Conservation (phyloP, 805 yeast species). For the Pichia membranifaciens region DNA sequence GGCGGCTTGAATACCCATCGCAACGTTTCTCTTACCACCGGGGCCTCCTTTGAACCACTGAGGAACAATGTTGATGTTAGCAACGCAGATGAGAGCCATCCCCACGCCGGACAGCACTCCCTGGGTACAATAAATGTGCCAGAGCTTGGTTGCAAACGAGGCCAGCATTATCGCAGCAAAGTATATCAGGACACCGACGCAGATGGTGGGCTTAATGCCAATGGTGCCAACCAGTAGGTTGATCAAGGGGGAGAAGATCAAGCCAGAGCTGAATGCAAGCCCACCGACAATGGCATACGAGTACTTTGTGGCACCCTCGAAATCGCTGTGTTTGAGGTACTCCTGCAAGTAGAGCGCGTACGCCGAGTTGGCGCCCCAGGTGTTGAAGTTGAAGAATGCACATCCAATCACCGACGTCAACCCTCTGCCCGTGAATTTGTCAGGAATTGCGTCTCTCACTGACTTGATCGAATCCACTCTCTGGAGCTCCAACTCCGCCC, state of each 20-base stretch:
- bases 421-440: constrained; percentile 69
- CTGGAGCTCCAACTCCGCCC: constrained; percentile 1
- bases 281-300: constrained; percentile 70
- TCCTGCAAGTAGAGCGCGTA: constrained; percentile 58
- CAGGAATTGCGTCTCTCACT: constrained; percentile 36
- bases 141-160: constrained; percentile 48
- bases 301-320: constrained; percentile 47
- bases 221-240: constrained; percentile 38
- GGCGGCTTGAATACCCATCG: constrained; percentile 41
- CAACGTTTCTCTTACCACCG: constrained; percentile 50
- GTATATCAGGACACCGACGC: constrained; percentile 45
- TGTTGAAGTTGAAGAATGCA: constrained; percentile 45
- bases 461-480: constrained; percentile 9
- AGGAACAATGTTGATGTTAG: constrained; percentile 56
- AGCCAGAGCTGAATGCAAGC: constrained; percentile 51
- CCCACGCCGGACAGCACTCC: constrained; percentile 60
- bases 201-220: constrained; percentile 37
- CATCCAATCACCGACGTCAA: constrained; percentile 41
- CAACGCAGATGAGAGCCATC: constrained; percentile 50
- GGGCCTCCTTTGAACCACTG: constrained; percentile 51
- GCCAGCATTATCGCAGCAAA: constrained; percentile 56
- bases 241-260: constrained; percentile 44
- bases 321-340: constrained; percentile 45
- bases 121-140: constrained; percentile 67
- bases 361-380: constrained; percentile 73